These are phyloP conservation scores for Coemansia sp. DNA, from an alignment of 192 early-diverging fungal species.

Conservation along the genomic window DNA sequence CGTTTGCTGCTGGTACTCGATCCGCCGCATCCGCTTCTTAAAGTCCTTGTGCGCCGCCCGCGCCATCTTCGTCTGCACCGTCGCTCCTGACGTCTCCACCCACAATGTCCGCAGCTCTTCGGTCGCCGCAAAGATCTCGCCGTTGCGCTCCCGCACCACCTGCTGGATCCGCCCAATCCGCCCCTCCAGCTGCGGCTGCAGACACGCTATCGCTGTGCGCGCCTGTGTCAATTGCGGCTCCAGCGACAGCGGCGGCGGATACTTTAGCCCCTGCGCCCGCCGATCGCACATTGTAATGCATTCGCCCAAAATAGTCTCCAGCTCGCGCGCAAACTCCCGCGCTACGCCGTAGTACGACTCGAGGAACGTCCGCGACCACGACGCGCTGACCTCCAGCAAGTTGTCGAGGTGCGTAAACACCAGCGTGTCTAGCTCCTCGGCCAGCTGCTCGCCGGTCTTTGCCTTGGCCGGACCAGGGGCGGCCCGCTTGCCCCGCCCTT, in stretches of 20 bases:
- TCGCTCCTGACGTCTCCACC: constrained; percentile 55
- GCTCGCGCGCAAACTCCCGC: constrained; percentile 56
- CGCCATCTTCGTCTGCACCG: constrained; percentile 57
- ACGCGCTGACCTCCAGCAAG: constrained; percentile 47
- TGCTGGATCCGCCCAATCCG: constrained; percentile 46
- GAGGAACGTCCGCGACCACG: constrained; percentile 56
- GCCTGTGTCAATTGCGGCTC: constrained; percentile 47
- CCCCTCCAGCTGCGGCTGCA: constrained; percentile 46
- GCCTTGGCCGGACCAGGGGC: constrained; percentile 3
- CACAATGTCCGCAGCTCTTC: constrained; percentile 35
- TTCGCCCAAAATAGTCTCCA: constrained; percentile 56
- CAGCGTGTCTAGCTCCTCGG: constrained; percentile 52
- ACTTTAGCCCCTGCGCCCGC: constrained; percentile 55
- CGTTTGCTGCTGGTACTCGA: constrained; percentile 62
- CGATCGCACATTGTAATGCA: constrained; percentile 57
- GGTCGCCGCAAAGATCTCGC: constrained; percentile 42
- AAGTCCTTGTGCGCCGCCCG: constrained; percentile 68
- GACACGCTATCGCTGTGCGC: constrained; percentile 32
- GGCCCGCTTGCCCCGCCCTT: constrained; percentile 14
- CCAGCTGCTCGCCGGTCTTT: constrained; percentile 24
- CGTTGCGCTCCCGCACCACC: constrained; percentile 49
- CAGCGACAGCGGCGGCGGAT: constrained; percentile 50
- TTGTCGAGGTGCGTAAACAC: constrained; percentile 55
- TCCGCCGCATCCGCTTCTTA: constrained; percentile 60
- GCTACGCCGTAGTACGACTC: constrained; percentile 59